Conservation (phyloP, 163 green algal genomes). For the Scenedesmus sp. region DNA sequence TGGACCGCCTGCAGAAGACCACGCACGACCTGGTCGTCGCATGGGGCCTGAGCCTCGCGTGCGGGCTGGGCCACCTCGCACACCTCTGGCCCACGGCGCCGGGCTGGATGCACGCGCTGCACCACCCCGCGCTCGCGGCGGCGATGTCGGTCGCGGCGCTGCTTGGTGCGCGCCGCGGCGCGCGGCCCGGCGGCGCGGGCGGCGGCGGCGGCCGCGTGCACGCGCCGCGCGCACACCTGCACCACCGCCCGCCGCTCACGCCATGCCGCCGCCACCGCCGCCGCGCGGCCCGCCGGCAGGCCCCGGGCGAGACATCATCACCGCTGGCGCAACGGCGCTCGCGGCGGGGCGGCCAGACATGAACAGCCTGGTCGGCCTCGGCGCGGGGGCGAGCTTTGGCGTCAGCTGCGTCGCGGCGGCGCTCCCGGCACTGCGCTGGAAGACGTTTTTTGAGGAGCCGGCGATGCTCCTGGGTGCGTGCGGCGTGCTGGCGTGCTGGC, state of each 20-base stretch:
- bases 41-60: conserved; percentile 84
- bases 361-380: conserved; percentile 93
- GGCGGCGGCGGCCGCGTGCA: no score
- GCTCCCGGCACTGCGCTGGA: conserved; percentile 88
- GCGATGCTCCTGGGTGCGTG: conserved; percentile 88
- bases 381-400: conserved; percentile 79
- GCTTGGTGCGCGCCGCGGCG: conserved; percentile 57
- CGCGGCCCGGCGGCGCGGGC: no score
- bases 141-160: conserved; percentile 79
- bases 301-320: conserved; percentile 86
- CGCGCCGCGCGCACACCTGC: no score
- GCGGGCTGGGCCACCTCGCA: conserved; percentile 83
- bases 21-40: conserved; percentile 81
- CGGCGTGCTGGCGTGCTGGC: neutral
- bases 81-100: conserved; percentile 74
- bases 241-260: no score
- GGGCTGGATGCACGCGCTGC: conserved; percentile 71
- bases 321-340: conserved; percentile 69
- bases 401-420: conserved; percentile 75
- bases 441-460: conserved; percentile 97
- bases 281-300: conserved; percentile 51
- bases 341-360: conserved; percentile 80
- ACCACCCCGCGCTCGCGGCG: conserved; percentile 74
- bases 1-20: conserved; percentile 62
- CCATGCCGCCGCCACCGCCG: no score